These are phyloP conservation scores for Starmerella stigmatis DNA, from an alignment of 805 yeast genomes.

Conservation along the genomic window DNA sequence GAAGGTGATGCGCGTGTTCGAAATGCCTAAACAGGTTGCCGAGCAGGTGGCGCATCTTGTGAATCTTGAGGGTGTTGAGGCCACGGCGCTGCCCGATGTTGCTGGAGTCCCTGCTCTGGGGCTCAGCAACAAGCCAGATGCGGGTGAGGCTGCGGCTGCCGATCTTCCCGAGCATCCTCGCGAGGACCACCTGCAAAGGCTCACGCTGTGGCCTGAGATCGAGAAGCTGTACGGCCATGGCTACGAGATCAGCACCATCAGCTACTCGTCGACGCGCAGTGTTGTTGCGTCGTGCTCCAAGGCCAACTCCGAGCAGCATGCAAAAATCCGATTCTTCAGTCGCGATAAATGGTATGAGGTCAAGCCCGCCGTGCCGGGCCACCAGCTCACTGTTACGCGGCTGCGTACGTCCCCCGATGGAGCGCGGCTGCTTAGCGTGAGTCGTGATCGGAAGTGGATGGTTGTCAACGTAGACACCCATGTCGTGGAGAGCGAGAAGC, in stretches of 20 bases:
- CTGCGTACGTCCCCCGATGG: constrained; percentile 65
- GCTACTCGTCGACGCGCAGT: constrained; percentile 50
- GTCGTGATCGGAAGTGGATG: constrained; percentile 81
- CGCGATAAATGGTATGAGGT: constrained; percentile 48
- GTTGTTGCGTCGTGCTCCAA: constrained; percentile 83
- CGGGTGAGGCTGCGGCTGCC: constrained; percentile 28
- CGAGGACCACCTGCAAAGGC: constrained; percentile 85
- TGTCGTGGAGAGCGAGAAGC: constrained; percentile 30
- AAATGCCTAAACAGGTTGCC: constrained; percentile 73
- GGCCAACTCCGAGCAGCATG: constrained; percentile 75
- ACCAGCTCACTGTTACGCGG: constrained; percentile 75
- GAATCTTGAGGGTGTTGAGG: not conserved
- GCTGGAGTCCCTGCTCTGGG: constrained; percentile 92
- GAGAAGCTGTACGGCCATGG: constrained; percentile 97
- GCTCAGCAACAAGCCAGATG: constrained; percentile 73
- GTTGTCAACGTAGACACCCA: constrained; percentile 46
- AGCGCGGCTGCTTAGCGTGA: constrained; percentile 56
- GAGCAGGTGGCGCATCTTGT: constrained; percentile 38
- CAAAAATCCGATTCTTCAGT: constrained; percentile 69
- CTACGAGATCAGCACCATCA: constrained; percentile 76
- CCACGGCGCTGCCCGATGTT: constrained; percentile 51
- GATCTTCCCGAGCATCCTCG: constrained; percentile 54
- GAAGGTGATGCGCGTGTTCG: constrained; percentile 78
- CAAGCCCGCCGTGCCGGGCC: constrained; percentile 40
- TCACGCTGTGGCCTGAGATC: constrained; percentile 86